Conservation (phyloP, 2,329 filamentous ascomycete genomes). For the Pseudogymnoascus sp. region DNA sequence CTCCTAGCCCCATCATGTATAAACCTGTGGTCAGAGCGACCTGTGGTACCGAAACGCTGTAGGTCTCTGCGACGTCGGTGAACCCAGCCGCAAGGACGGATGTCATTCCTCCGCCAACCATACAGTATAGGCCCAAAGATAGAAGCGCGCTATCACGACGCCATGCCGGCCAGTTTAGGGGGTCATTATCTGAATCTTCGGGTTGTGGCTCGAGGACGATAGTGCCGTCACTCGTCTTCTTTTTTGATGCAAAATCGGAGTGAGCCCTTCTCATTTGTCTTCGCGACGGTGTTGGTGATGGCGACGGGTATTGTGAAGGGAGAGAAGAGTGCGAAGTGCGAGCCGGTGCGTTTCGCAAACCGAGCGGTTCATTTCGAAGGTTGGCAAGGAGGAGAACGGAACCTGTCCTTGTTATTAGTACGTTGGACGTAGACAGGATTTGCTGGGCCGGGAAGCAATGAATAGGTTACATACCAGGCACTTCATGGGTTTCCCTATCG, state of each 20-base stretch:
- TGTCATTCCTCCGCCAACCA: constrained; percentile 89
- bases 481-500: constrained; percentile 73
- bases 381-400: constrained; percentile 51
- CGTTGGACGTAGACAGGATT: constrained; percentile 13
- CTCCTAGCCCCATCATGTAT: constrained; percentile 87
- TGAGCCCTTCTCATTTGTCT: background rate
- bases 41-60: constrained; percentile 58
- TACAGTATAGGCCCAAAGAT: constrained; percentile 83
- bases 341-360: constrained; percentile 48
- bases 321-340: constrained; percentile 53
- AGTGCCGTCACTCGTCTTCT: constrained; percentile 71
- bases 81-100: constrained; percentile 87
- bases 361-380: constrained; percentile 52
- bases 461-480: constrained; percentile 57
- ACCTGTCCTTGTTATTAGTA: constrained; percentile 33
- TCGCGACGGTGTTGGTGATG: constrained; percentile 14
- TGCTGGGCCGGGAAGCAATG: background rate
- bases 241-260: constrained; percentile 43
- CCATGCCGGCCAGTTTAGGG: constrained; percentile 83
- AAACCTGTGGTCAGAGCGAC: constrained; percentile 85
- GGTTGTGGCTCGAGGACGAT: constrained; percentile 90
- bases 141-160: constrained; percentile 72
- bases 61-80: constrained; percentile 63
- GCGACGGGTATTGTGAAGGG: constrained; percentile 27
- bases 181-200: constrained; percentile 83